A percentile compares a stretch with the other conserved stretches of the same genome.
These are phyloP conservation scores for Kodamaea sp. DNA, from an alignment of 1,139 yeast species.

Conservation along the genomic window DNA sequence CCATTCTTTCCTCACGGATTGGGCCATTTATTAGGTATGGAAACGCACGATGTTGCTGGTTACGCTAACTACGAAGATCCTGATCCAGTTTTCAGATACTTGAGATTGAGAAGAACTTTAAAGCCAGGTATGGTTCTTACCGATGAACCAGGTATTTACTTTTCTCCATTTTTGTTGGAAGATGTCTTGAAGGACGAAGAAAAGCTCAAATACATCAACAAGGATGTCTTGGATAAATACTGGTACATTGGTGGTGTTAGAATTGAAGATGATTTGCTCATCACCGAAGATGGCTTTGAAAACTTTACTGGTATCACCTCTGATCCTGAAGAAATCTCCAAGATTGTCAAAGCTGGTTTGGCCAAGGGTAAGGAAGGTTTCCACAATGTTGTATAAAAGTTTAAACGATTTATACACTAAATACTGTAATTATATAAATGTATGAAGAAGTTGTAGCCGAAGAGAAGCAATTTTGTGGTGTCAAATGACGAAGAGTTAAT, in stretches of 20 bases:
- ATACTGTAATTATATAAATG: no score
- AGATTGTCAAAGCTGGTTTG: constrained; percentile 70
- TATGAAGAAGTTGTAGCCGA: no score
- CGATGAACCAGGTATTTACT: constrained; percentile 93
- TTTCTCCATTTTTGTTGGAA: constrained; percentile 75
- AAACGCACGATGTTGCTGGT: constrained; percentile 95
- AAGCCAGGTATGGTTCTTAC: constrained; percentile 82
- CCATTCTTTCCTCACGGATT: constrained; percentile 93
- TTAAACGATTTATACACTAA: no score
- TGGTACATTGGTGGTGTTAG: constrained; percentile 93
- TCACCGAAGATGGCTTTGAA: constrained; percentile 73
- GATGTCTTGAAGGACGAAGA: constrained; percentile 57
- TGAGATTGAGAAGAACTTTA: constrained; percentile 75
- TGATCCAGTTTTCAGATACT: constrained; percentile 67
- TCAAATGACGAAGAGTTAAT: no score
- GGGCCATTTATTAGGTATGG: constrained; percentile 92
- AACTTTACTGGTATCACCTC: constrained; percentile 79
- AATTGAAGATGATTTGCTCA: constrained; percentile 87
- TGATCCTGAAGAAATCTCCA: constrained; percentile 77
- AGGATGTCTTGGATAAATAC: constrained; percentile 66
- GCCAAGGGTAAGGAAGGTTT: constrained; percentile 60
- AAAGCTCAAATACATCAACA: constrained; percentile 59
- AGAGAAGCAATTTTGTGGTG: no score
- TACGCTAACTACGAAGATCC: constrained; percentile 78
- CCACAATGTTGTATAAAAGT: constrained; percentile 55